A percentile compares a stretch with the other conserved stretches of the same genome.
Evolutionary conservation across 108 stramenopile species (phyloP).

Genomic region (Discostella pseudostelligera): DNA sequence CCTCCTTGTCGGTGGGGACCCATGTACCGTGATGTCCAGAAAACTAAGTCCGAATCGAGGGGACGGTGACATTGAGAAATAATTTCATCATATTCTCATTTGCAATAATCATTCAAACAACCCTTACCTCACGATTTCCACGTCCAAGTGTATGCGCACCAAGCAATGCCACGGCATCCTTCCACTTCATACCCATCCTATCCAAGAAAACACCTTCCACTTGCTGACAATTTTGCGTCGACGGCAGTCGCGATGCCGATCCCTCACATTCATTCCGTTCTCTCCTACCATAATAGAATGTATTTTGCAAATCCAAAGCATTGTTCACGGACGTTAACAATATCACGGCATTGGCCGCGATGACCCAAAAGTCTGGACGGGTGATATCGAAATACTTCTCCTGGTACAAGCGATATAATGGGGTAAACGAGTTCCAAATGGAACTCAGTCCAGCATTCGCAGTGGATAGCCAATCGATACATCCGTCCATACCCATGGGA

Average conservation of each 20-base stretch:
- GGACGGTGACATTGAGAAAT: not conserved
- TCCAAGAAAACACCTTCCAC: conserved; percentile 42
- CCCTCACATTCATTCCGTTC: conserved; percentile 19
- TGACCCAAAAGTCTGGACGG: conserved; percentile 49
- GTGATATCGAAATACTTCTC: conserved; percentile 23
- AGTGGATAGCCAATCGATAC: conserved; percentile 20
- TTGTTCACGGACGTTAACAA: conserved; percentile 22
- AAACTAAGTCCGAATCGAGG: conserved; percentile 13
- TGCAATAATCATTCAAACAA: not conserved
- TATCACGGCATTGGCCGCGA: conserved; percentile 33
- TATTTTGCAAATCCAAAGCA: conserved; percentile 22
- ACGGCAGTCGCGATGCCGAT: conserved; percentile 33
- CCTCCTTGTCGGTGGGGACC: conserved; percentile 40
- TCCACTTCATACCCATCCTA: conserved; percentile 50
- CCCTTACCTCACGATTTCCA: conserved; percentile 28
- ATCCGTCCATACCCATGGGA: conserved; percentile 40
- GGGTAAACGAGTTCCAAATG: conserved; percentile 28
- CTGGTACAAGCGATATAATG: conserved; percentile 13
- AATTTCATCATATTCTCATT: not conserved
- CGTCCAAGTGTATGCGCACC: conserved; percentile 49
- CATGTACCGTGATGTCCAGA: conserved; percentile 51
- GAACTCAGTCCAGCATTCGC: conserved; percentile 30
- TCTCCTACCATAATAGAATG: conserved; percentile 45
- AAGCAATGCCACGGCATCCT: conserved; percentile 44
- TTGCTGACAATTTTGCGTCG: conserved; percentile 23